Conservation (phyloP, 768 basidiomycete genomes). For the Scleroderma citrinum region DNA sequence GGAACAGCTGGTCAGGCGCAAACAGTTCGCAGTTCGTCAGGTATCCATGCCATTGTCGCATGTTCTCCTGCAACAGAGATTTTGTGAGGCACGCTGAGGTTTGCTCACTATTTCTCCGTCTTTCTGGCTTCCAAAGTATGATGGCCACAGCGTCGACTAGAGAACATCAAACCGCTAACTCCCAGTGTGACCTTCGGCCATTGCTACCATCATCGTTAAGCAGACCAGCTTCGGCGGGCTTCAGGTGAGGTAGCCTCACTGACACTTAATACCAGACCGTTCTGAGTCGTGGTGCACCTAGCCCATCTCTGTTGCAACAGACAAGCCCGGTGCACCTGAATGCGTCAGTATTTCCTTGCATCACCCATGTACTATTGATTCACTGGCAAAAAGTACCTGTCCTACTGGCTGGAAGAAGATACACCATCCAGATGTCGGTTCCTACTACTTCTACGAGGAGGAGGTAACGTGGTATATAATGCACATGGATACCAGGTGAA, state of each 20-base stretch:
- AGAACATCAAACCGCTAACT: neutral
- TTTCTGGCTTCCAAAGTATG: too few species aligned
- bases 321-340: too few species aligned
- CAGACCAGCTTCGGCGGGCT: neutral
- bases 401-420: constrained; percentile 23
- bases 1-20: neutral
- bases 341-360: neutral
- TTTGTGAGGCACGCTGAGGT: too few species aligned
- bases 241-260: neutral
- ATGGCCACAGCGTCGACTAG: neutral
- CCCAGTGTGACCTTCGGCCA: neutral
- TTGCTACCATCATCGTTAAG: neutral
- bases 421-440: constrained; percentile 28
- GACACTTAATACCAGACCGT: too few species aligned
- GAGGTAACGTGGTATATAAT: constrained; percentile 15
- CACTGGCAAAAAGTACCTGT: constrained; percentile 1
- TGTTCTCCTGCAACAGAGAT: neutral
- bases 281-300: neutral
- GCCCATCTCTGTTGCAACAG: neutral
- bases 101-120: too few species aligned
- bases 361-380: neutral
- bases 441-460: constrained; percentile 26
- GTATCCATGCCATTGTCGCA: neutral
- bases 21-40: neutral
- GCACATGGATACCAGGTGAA: neutral